phyloP scores from a whole-genome alignment of 2,329 filamentous ascomycete species.

The Alternaria arborescens region DNA sequence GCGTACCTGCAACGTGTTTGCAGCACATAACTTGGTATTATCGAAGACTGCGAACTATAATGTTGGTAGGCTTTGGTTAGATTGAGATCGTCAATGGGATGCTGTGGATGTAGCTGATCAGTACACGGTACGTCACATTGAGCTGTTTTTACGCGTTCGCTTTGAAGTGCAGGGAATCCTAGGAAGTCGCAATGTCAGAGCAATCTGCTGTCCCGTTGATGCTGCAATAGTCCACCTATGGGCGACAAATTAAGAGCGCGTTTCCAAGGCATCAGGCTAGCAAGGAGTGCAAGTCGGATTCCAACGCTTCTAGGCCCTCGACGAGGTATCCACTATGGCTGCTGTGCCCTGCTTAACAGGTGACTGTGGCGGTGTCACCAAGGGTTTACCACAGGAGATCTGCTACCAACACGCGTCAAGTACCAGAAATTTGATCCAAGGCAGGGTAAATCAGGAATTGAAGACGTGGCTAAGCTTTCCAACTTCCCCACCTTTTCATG shows the following conservation, averaged over 20 bases:
- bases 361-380: conserved; percentile 27
- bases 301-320: conserved; percentile 24
- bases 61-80: neutral
- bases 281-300: conserved; percentile 12
- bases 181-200: conserved; percentile 8
- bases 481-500: conserved; percentile 31
- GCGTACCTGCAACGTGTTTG: neutral
- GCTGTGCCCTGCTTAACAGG: conserved; percentile 25
- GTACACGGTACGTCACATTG: conserved; percentile 10
- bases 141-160: neutral
- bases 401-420: conserved; percentile 12
- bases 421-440: conserved; percentile 13
- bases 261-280: conserved; percentile 12
- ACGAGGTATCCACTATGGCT: conserved; percentile 12
- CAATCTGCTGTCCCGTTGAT: conserved; percentile 8
- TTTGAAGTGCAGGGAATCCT: neutral
- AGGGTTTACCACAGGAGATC: conserved; percentile 7
- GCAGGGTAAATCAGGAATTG: conserved; percentile 32
- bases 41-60: neutral
- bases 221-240: conserved; percentile 22
- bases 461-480: conserved; percentile 35
- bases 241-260: conserved; percentile 15
- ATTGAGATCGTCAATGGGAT: neutral
- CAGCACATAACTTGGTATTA: neutral
- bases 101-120: neutral